Evolutionary conservation across 495 filamentous ascomycete species (phyloP), one percentile per base, ranked within the genome.

Genomic region (Aspergillus steynii): DNA sequence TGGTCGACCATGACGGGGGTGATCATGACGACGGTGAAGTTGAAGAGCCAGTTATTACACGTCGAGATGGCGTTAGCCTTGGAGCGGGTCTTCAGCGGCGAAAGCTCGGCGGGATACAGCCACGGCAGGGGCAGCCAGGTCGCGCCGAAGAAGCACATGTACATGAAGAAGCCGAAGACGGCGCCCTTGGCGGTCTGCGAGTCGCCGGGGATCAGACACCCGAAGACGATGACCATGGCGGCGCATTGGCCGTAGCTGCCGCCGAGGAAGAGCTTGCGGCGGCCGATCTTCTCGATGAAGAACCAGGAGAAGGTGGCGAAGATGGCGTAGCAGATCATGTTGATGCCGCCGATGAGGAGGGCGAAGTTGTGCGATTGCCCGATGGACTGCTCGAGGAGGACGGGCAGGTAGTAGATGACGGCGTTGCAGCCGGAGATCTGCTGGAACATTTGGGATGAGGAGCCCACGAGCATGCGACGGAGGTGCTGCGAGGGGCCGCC

Each of bases 351-450:
- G 3, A 92, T 74, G 0, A 93, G 77, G 1, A 90, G 75, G 8
- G 83, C 80, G 66, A 91, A 81, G 59, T 82, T 80, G 58, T 87
- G 82, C 1, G 68, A 71, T 53, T 80, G 70, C 14, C 71, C 71
- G 58, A 92, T 85, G 0, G 83, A 84, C 1, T 77, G 68, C 67
- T 89, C 72, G 68, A 92, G 88, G 2, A 92, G 77, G 47, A 90
- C 83, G 0, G 88, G 86, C 63, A 89, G 84, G 69, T 87, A 92
- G 77, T 93, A 92, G 61, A 90, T 92, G 63, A 91, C 86, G 4
- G 87, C 87, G 61, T 92, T 92, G 74, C 86, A 88, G 10, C 73
- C 73, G 47, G 83, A 82, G 34, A 90, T 75, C 63, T 92, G 88
- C 70, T 92, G 87, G 78, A 92, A 87, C 49, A 92, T 74, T 56